These are phyloP conservation scores for Sherardia arvensis DNA, from an alignment of 257 asterid species.

Conservation along the genomic window DNA sequence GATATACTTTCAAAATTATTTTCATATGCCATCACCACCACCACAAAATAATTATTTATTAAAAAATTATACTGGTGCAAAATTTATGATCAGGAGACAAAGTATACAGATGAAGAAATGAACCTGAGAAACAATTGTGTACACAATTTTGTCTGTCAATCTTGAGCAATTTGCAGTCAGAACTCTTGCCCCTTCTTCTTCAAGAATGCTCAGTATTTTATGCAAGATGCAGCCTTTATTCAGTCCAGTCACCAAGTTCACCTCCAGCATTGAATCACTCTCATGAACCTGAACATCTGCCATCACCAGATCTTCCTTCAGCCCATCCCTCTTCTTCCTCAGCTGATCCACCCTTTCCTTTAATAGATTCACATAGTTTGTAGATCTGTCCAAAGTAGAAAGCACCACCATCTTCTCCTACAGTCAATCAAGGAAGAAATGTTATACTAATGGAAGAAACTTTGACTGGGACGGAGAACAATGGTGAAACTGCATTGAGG, in stretches of 20 bases:
- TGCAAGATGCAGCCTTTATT: constrained; percentile 1
- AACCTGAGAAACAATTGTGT: constrained; percentile 13
- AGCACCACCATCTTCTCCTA: constrained; percentile 6
- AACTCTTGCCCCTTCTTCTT: constrained; percentile 14
- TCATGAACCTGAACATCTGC: constrained; percentile 8
- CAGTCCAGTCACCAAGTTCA: constrained; percentile 3
- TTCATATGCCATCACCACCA: too few species aligned
- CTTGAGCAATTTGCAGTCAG: background rate
- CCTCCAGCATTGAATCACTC: constrained; percentile 9
- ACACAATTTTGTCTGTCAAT: background rate
- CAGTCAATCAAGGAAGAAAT: background rate
- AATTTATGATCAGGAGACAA: background rate
- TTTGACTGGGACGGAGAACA: too few species aligned
- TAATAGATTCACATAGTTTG: background rate
- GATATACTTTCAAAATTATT: too few species aligned
- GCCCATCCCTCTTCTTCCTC: constrained; percentile 1
- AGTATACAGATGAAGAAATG: background rate
- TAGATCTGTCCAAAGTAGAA: constrained; percentile 6
- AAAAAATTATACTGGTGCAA: too few species aligned
- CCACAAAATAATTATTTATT: too few species aligned
- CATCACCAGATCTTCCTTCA: background rate
- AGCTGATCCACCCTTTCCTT: constrained; percentile 10
- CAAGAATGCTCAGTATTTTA: constrained; percentile 7
- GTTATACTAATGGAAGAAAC: too few species aligned
- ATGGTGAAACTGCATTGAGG: too few species aligned